Conservation (phyloP, 345 rosid species). For the Euclidium syriacum region DNA sequence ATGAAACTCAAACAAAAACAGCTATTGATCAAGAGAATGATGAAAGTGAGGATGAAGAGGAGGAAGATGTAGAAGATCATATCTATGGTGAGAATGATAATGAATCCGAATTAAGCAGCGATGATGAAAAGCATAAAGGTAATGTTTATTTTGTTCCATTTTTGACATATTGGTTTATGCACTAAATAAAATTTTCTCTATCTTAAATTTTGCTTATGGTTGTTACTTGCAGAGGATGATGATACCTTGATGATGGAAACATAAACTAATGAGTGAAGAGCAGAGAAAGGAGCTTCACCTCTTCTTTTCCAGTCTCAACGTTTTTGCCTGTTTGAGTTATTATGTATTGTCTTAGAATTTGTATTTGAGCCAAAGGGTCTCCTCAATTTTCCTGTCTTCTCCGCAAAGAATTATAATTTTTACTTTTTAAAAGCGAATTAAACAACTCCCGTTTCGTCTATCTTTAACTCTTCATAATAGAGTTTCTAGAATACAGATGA, state of each 20-base stretch:
- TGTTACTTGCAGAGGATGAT: slow-evolving; percentile 25
- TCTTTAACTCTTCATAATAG: neutral
- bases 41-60: slow-evolving; percentile 55
- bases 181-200: neutral
- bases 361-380: neutral
- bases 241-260: slow-evolving; percentile 24
- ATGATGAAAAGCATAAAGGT: slow-evolving; percentile 38
- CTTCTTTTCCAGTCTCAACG: neutral
- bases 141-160: neutral
- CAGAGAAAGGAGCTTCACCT: neutral
- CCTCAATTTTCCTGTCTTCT: neutral
- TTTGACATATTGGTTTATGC: neutral
- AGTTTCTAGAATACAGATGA: neutral
- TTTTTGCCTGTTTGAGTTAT: neutral
- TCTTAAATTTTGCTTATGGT: neutral
- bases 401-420: neutral
- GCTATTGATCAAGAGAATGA: slow-evolving; percentile 31
- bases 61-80: slow-evolving; percentile 58
- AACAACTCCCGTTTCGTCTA: neutral
- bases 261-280: slow-evolving; percentile 7
- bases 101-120: slow-evolving; percentile 73
- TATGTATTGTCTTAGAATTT: neutral
- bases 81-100: slow-evolving; percentile 56
- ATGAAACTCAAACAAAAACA: slow-evolving; percentile 28
- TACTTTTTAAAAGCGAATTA: neutral